phyloP scores from a whole-genome alignment of 208 protist genomes.

The Acanthamoeba lenticulata region DNA sequence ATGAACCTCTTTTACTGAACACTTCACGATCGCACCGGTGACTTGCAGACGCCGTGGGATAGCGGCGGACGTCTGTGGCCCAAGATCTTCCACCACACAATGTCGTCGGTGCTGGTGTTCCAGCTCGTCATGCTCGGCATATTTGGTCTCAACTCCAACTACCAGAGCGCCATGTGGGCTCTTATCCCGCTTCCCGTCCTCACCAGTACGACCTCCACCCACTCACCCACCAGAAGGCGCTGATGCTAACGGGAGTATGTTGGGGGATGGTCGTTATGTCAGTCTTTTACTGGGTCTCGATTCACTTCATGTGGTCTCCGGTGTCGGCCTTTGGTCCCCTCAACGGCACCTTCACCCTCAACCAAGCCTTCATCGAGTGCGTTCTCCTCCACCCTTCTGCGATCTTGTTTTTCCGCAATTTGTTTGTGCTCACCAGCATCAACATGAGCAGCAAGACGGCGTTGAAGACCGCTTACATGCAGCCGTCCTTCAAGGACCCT shows the following conservation, averaged over 20 bases:
- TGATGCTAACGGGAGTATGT: too few relatives aligned
- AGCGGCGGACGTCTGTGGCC: conserved; percentile 34
- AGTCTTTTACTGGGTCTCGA: conserved; percentile 12
- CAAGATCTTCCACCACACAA: conserved; percentile 51
- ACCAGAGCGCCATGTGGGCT: conserved; percentile 35
- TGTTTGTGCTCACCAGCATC: too few relatives aligned
- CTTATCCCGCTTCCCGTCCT: conserved; percentile 12
- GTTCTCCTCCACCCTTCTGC: background rate
- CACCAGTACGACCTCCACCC: background rate
- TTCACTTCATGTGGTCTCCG: conserved; percentile 39
- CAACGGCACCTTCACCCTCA: conserved; percentile 42
- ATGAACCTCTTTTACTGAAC: background rate
- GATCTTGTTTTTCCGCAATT: too few relatives aligned
- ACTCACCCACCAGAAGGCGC: background rate
- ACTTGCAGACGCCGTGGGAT: conserved; percentile 15
- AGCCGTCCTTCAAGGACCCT: conserved; percentile 45
- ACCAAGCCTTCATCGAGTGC: conserved; percentile 29
- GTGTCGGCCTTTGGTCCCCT: conserved; percentile 26
- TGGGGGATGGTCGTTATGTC: too few relatives aligned
- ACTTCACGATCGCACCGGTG: background rate
- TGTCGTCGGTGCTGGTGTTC: conserved; percentile 51
- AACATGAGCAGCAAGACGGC: background rate
- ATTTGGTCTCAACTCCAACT: conserved; percentile 35
- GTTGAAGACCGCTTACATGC: background rate
- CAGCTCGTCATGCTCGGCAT: conserved; percentile 55